These are phyloP conservation scores for Diaporthe sp. DNA, from an alignment of 2,329 filamentous ascomycete species.

Conservation along the genomic window DNA sequence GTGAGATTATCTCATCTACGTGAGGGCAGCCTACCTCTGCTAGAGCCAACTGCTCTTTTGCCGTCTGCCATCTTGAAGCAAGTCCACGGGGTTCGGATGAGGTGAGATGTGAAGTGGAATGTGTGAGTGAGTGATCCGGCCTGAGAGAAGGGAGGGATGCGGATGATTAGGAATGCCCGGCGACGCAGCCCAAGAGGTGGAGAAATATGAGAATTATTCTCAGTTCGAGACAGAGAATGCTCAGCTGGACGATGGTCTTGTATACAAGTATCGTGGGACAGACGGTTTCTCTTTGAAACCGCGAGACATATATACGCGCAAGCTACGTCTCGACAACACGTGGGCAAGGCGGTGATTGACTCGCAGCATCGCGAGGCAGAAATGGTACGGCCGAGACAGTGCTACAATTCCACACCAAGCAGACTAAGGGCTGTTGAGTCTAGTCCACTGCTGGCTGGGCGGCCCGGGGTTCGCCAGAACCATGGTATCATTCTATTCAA, in stretches of 20 bases:
- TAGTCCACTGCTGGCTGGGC: conserved; percentile 3
- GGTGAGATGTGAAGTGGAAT: background rate
- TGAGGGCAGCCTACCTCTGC: conserved; percentile 42
- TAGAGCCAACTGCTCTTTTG: conserved; percentile 44
- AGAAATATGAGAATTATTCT: background rate
- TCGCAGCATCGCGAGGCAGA: conserved; percentile 20
- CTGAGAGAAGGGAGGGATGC: background rate
- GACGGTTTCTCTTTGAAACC: background rate
- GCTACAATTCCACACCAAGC: conserved; percentile 1
- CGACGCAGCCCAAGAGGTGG: background rate
- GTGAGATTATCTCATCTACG: conserved; percentile 86
- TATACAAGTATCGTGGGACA: background rate
- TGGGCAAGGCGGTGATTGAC: conserved; percentile 21
- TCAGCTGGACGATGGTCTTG: background rate
- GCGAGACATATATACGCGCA: conserved; percentile 13
- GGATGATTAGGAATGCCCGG: conserved; percentile 1
- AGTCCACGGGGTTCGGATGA: background rate
- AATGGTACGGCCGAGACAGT: background rate
- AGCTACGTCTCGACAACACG: background rate
- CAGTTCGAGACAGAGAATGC: background rate
- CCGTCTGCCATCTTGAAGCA: conserved; percentile 44
- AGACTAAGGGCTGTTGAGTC: conserved; percentile 9
- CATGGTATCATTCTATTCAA: background rate
- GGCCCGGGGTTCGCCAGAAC: background rate
- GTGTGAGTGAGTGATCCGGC: background rate